A percentile compares a stretch with the other conserved stretches of the same genome.
These are phyloP conservation scores for Yamadazyma atmosphaerica DNA, from an alignment of 1,139 yeast genomes.

Conservation along the genomic window DNA sequence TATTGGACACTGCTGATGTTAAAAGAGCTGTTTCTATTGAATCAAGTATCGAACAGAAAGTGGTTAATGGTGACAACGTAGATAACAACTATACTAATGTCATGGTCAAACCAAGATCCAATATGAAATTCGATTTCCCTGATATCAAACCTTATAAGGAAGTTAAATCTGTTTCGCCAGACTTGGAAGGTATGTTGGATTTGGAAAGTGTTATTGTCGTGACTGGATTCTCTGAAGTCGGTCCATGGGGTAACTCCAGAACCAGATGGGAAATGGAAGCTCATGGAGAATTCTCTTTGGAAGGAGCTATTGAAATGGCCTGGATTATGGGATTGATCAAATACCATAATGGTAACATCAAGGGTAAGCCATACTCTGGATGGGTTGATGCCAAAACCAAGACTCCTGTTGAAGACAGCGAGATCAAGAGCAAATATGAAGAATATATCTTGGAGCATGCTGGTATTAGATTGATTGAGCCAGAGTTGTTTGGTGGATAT, in stretches of 20 bases:
- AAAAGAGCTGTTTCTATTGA: constrained; percentile 96
- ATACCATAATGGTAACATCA: constrained; percentile 89
- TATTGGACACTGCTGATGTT: constrained; percentile 83
- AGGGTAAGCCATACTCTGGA: constrained; percentile 87
- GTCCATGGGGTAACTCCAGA: constrained; percentile 99
- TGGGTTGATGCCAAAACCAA: constrained; percentile 97
- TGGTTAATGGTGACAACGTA: constrained; percentile 85
- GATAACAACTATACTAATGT: constrained; percentile 83
- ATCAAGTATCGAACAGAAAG: constrained; percentile 89
- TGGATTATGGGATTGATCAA: constrained; percentile 99
- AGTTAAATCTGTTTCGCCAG: constrained; percentile 67
- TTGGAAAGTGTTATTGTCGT: constrained; percentile 90
- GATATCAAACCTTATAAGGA: constrained; percentile 73
- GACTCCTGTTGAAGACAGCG: constrained; percentile 92
- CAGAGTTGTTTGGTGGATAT: constrained; percentile 90
- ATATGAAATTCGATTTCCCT: constrained; percentile 94
- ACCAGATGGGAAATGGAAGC: constrained; percentile 99
- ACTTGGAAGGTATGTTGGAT: constrained; percentile 88
- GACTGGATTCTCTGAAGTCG: constrained; percentile 97
- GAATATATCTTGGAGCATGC: constrained; percentile 83
- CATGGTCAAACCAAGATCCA: constrained; percentile 85
- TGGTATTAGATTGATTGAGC: constrained; percentile 96
- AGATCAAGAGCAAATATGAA: constrained; percentile 89
- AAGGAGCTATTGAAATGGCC: constrained; percentile 98
- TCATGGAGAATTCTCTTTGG: constrained; percentile 90